A percentile compares a stretch with the other conserved stretches of the same genome.
Evolutionary conservation across 2,329 filamentous ascomycete species (phyloP).

Genomic region (Alternaria longipes): DNA sequence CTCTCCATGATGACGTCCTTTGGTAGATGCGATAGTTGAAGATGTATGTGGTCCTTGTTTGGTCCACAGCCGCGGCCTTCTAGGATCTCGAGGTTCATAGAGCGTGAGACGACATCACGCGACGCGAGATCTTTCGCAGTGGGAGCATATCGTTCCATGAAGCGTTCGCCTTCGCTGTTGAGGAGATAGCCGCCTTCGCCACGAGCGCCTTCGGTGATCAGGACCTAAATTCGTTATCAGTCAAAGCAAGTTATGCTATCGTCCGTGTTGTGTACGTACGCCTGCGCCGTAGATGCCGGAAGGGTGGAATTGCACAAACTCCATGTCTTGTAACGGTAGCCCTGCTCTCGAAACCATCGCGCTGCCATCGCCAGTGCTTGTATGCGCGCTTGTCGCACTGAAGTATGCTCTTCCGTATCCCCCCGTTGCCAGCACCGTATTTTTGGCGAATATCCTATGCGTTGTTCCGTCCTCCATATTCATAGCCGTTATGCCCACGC

Average conservation of each 20-base stretch:
- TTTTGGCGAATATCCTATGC: constrained; percentile 59
- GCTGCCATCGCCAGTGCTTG: constrained; percentile 61
- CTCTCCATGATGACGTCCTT: constrained; percentile 58
- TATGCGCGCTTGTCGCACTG: constrained; percentile 60
- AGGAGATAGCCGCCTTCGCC: constrained; percentile 62
- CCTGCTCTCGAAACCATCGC: constrained; percentile 61
- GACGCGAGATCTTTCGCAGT: constrained; percentile 61
- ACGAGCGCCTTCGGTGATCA: constrained; percentile 61
- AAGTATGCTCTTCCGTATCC: constrained; percentile 63
- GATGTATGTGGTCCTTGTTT: constrained; percentile 59
- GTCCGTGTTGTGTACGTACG: constrained; percentile 31
- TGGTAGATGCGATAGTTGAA: constrained; percentile 60
- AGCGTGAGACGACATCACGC: constrained; percentile 58
- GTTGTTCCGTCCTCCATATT: constrained; percentile 61
- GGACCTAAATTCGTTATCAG: constrained; percentile 28
- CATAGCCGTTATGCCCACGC: constrained; percentile 58
- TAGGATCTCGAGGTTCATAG: constrained; percentile 61
- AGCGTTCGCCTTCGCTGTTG: constrained; percentile 60
- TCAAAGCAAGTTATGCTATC: fast-evolving
- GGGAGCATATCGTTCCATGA: constrained; percentile 63
- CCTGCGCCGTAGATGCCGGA: constrained; percentile 62
- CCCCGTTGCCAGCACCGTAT: constrained; percentile 60
- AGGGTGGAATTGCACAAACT: constrained; percentile 63
- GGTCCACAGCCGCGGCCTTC: constrained; percentile 58
- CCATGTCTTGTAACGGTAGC: constrained; percentile 61